Percentiles rank a stretch among this genome's conserved stretches.
These are phyloP conservation scores for Limtongia smithiae DNA, from an alignment of 805 yeast species.

Conservation along the genomic window DNA sequence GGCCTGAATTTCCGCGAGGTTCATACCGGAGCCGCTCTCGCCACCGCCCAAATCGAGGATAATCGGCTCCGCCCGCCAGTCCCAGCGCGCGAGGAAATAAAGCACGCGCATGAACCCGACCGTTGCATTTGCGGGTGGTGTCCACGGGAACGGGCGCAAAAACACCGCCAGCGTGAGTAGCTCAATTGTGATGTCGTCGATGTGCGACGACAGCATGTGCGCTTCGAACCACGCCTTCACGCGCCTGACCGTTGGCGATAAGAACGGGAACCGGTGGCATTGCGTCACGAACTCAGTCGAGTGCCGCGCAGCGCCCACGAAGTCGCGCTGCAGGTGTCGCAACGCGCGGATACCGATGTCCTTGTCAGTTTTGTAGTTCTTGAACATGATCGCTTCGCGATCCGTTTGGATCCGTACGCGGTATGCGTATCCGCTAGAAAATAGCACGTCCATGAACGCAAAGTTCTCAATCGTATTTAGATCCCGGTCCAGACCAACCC, in stretches of 20 bases:
- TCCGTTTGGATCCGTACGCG: constrained; percentile 72
- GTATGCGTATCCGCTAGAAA: constrained; percentile 91
- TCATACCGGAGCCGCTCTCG: constrained; percentile 44
- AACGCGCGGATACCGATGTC: constrained; percentile 41
- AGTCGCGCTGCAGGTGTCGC: constrained; percentile 11
- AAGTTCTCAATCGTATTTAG: constrained; percentile 37
- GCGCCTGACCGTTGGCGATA: constrained; percentile 74
- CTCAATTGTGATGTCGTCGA: constrained; percentile 77
- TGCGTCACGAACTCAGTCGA: constrained; percentile 72
- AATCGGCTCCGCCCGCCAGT: constrained; percentile 87
- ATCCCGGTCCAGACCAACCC: constrained; percentile 60
- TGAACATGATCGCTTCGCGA: constrained; percentile 71
- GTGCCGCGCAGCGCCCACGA: constrained; percentile 43
- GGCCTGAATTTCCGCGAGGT: constrained; percentile 26
- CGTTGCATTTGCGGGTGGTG: constrained; percentile 71
- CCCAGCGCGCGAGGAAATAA: constrained; percentile 75
- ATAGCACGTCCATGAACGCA: constrained; percentile 57
- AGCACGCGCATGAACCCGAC: constrained; percentile 77
- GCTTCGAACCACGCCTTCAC: constrained; percentile 88
- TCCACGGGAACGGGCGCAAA: constrained; percentile 82
- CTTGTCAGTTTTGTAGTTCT: constrained; percentile 43
- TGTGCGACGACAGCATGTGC: constrained; percentile 68
- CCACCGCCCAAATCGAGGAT: too few species aligned
- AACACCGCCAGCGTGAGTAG: constrained; percentile 78
- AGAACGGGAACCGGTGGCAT: constrained; percentile 66